Conservation (phyloP, 495 filamentous ascomycete genomes). For the Rhypophila decipiens region DNA sequence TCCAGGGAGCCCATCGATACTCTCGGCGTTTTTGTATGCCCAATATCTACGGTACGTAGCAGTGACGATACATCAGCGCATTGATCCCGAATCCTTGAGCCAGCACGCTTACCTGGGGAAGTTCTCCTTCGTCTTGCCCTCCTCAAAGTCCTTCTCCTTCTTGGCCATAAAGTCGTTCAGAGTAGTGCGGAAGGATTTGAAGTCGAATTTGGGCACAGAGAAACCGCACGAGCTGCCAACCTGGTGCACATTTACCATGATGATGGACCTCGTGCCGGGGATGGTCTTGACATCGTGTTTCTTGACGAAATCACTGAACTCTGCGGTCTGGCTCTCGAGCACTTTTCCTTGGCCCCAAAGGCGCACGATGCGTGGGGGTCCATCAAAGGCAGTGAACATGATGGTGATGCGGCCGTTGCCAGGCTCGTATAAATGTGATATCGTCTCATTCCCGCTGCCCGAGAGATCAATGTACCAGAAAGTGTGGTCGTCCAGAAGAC, state of each 20-base stretch:
- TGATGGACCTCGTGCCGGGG: slow-evolving; percentile 53
- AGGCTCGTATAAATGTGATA: slow-evolving; percentile 62
- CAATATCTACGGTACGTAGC: slow-evolving; percentile 37
- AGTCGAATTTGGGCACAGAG: slow-evolving; percentile 47
- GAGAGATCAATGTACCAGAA: slow-evolving; percentile 68
- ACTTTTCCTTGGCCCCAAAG: slow-evolving; percentile 64
- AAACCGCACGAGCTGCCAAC: slow-evolving; percentile 50
- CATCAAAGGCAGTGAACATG: slow-evolving; percentile 64
- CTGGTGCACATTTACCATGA: slow-evolving; percentile 61
- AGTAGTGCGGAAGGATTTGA: slow-evolving; percentile 39
- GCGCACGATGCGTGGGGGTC: slow-evolving; percentile 57
- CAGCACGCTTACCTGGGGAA: slow-evolving; percentile 41
- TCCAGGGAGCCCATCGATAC: slow-evolving; percentile 49
- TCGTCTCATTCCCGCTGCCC: slow-evolving; percentile 66
- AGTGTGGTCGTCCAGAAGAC: slow-evolving; percentile 49
- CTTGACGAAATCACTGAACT: slow-evolving; percentile 43
- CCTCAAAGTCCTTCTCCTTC: slow-evolving; percentile 32
- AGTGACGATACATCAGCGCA: not conserved
- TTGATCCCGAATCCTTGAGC: not conserved
- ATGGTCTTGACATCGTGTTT: slow-evolving; percentile 36
- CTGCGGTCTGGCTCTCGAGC: slow-evolving; percentile 48
- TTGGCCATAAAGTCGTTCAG: slow-evolving; percentile 44
- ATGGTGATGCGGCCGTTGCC: slow-evolving; percentile 63
- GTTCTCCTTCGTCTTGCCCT: slow-evolving; percentile 41
- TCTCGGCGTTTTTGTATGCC: slow-evolving; percentile 49